Evolutionary conservation across 2,329 filamentous ascomycete genomes (phyloP), one percentile per base, ranked within the genome.

Genomic region (Diatrype stigma): DNA sequence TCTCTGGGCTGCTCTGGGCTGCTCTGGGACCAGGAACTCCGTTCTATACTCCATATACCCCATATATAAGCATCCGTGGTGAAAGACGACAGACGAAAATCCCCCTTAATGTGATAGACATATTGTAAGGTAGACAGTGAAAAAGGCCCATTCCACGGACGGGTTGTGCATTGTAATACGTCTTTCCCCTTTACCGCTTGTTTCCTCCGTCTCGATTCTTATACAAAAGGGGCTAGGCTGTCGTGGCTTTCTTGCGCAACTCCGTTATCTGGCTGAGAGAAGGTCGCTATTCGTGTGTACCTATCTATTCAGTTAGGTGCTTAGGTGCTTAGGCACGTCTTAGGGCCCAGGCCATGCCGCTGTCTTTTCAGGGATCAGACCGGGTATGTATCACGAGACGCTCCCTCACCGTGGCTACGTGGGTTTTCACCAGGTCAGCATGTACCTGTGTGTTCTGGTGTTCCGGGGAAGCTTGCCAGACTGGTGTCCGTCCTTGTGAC

Each of bases 151-250:
- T 12, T n/a, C 21, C 17, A 26, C 11, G 14, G 22, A 26, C 22
- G 40, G 40, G 40, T 16, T 28, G 40, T 23, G 40, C 40, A 44
- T 44, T 12, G 35, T 30, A 22, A 34, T 49, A n/a, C 26, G n/a
- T n/a, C n/a, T n/a, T 14, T n/a, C 10, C 10, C 30, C 50, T 42
- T 51, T 51, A 51, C 50, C 50, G 50, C 50, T 28, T 51, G 40
- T 51, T 51, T 22, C 23, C 46, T 42, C 38, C 30, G 16, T 48
- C n/a, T 22, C n/a, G 14, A 45, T 51, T 16, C 32, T 19, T 14
- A 48, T 35, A 26, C 40, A n/a, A 44, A 44, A 17, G 12, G 23
- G 37, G 38, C 37, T 46, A 38, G 19, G 21, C 32, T 30, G 8
- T 23, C 22, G 40, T 44, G 40, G 40, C 40, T 44, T 44, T 44